These are phyloP conservation scores for Dittrichia graveolens DNA, from an alignment of 129 eudicot genomes.

Conservation along the genomic window DNA sequence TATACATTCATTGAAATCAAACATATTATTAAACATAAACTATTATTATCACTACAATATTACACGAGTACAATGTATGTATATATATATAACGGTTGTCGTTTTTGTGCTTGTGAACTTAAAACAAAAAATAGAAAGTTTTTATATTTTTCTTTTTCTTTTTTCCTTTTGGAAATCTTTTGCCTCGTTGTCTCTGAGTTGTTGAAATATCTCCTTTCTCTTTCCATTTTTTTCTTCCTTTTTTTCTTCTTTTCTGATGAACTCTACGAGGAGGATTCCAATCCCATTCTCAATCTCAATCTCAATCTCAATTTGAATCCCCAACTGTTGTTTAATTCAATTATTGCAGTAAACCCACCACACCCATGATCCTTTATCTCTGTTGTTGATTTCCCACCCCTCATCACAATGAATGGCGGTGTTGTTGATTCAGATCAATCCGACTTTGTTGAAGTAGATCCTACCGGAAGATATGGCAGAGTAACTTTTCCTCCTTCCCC, in stretches of 20 bases:
- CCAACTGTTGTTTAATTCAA: background rate
- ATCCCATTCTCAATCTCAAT: slow-evolving; percentile 24
- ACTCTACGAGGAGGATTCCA: slow-evolving; percentile 39
- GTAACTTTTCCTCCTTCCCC: slow-evolving; percentile 28
- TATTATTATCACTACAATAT: too few relatives aligned
- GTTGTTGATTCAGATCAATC: slow-evolving; percentile 51
- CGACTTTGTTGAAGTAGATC: slow-evolving; percentile 92
- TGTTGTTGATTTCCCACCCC: background rate
- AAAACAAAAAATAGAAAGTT: background rate
- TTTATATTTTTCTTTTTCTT: background rate
- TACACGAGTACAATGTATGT: too few relatives aligned
- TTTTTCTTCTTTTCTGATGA: slow-evolving; percentile 20
- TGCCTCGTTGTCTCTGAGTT: slow-evolving; percentile 38
- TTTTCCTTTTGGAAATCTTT: slow-evolving; percentile 30
- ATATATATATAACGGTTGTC: too few relatives aligned
- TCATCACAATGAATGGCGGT: slow-evolving; percentile 24
- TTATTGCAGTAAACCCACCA: slow-evolving; percentile 39
- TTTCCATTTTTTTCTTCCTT: background rate
- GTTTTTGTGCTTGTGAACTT: background rate
- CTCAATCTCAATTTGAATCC: slow-evolving; percentile 6
- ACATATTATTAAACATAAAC: too few relatives aligned
- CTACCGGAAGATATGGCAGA: slow-evolving; percentile 96
- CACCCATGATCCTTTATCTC: slow-evolving; percentile 19
- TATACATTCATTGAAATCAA: too few relatives aligned
- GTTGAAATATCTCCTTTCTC: slow-evolving; percentile 31